Evolutionary conservation across 163 green algal genomes (phyloP), one percentile per base, ranked within the genome.

Genomic region (Scenedesmus sp.): DNA sequence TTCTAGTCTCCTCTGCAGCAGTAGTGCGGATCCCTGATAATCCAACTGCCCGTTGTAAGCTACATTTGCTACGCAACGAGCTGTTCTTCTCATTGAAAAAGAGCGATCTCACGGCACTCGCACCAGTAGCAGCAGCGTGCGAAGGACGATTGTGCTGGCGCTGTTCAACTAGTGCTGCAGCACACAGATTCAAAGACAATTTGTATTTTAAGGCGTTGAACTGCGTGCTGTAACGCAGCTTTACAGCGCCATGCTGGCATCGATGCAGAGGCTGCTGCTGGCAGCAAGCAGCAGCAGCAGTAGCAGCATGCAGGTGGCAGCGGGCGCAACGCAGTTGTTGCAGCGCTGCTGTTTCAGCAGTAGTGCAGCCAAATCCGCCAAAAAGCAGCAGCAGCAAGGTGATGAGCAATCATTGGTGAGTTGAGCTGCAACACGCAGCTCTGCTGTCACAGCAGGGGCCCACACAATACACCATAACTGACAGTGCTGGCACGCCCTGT

Each of bases 351-450:
- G 46, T 23, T 10, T 55, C 46, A 82, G 64, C 85, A 90, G 64
- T 26, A 64, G 52, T 55, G n/a, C 66, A 60, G 84, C 62, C 62
- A 52, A 56, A 4, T 9, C 34, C 26, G 84, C 59, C 3, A 74
- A 91, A 70, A 55, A 91, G 86, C 55, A 85, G 46, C 26, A 82
- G 85, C 55, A 90, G 20, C 84, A 88, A 26, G 15, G 18, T 34
- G 62, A 64, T 54, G 46, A 26, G 9, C 52, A 87, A 67, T 16
- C 82, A 66, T 13, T 87, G 82, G 82, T 87, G 55, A 66, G 82
- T 26, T 67, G 81, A 12, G 2, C 66, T 12, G 66, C 16, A 3
- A 79, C 6, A 18, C 23, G 70, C 70, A 52, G 34, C 76, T 84
- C 26, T 59, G 13, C 34, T 10, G 34, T 12, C 4, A 23, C 26